phyloP scores from a whole-genome alignment of 305 asterid species.

The Solanum aculeatissimum region DNA sequence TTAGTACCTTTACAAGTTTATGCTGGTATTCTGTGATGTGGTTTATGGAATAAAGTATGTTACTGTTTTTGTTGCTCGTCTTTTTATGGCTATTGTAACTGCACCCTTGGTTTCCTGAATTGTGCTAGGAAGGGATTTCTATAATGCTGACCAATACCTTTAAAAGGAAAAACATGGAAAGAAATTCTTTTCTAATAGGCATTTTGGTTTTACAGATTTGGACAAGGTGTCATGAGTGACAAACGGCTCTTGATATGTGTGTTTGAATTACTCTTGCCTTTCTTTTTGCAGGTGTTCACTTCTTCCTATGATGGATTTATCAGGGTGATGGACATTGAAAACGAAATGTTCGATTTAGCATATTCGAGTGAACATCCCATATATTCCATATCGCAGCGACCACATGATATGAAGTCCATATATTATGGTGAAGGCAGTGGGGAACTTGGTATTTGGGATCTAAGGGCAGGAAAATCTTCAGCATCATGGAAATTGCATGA shows the following conservation, averaged over 20 bases:
- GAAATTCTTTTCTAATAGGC: not conserved
- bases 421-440: constrained; percentile 63
- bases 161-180: not conserved
- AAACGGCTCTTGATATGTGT: not conserved
- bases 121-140: not conserved
- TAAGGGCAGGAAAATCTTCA: constrained; percentile 52
- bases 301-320: constrained; percentile 71
- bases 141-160: not conserved
- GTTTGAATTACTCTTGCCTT: not conserved
- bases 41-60: not conserved
- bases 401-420: constrained; percentile 38
- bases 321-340: constrained; percentile 70
- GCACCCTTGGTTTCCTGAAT: not conserved
- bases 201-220: not conserved
- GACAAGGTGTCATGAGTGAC: not conserved
- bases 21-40: not conserved
- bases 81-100: not conserved
- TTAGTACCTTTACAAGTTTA: not conserved
- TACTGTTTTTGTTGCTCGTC: not conserved
- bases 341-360: constrained; percentile 55
- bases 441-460: constrained; percentile 45
- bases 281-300: constrained; percentile 57
- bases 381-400: constrained; percentile 40
- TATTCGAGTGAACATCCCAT: constrained; percentile 35
- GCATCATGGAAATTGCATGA: constrained; percentile 46